A percentile compares a stretch with the other conserved stretches of the same genome.
phyloP scores from a whole-genome alignment of 2,329 filamentous ascomycete species.

The Aspergillus neotritici region DNA sequence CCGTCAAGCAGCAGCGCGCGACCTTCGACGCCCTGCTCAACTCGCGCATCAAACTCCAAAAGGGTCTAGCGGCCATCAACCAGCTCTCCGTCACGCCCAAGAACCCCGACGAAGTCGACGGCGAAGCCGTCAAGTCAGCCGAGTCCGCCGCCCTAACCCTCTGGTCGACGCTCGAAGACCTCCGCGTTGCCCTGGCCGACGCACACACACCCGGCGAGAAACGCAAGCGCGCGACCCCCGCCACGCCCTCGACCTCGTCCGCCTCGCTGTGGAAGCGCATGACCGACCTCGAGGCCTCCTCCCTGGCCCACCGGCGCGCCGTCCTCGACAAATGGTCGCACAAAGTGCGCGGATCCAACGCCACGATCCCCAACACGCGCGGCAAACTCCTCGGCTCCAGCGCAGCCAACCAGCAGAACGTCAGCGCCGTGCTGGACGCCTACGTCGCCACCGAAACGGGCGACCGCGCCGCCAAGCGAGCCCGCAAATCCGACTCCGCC shows the following conservation, averaged over 20 bases:
- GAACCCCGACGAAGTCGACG: slow-evolving; percentile 31
- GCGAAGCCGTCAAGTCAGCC: slow-evolving; percentile 62
- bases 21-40: slow-evolving; percentile 86
- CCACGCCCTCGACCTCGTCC: slow-evolving; percentile 49
- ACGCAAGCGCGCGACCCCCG: slow-evolving; percentile 48
- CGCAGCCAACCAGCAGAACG: slow-evolving; percentile 47
- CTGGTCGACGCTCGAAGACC: slow-evolving; percentile 62
- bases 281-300: slow-evolving; percentile 57
- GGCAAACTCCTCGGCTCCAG: slow-evolving; percentile 57
- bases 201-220: slow-evolving; percentile 32
- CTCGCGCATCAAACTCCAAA: slow-evolving; percentile 86
- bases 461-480: slow-evolving; percentile 29
- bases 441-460: slow-evolving; percentile 39
- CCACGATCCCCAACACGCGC: slow-evolving; percentile 51
- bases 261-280: slow-evolving; percentile 69
- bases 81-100: slow-evolving; percentile 52
- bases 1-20: slow-evolving; percentile 78
- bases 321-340: slow-evolving; percentile 85
- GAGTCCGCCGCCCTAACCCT: slow-evolving; percentile 81
- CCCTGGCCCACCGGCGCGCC: slow-evolving; percentile 58
- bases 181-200: slow-evolving; percentile 37
- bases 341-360: slow-evolving; percentile 57
- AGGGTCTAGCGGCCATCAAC: slow-evolving; percentile 77
- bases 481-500: slow-evolving; percentile 16
- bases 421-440: slow-evolving; percentile 41